Percentiles rank a stretch among this genome's conserved stretches.
Evolutionary conservation across 2,329 filamentous ascomycete species (phyloP).

Genomic region (Colletotrichum caudatum): DNA sequence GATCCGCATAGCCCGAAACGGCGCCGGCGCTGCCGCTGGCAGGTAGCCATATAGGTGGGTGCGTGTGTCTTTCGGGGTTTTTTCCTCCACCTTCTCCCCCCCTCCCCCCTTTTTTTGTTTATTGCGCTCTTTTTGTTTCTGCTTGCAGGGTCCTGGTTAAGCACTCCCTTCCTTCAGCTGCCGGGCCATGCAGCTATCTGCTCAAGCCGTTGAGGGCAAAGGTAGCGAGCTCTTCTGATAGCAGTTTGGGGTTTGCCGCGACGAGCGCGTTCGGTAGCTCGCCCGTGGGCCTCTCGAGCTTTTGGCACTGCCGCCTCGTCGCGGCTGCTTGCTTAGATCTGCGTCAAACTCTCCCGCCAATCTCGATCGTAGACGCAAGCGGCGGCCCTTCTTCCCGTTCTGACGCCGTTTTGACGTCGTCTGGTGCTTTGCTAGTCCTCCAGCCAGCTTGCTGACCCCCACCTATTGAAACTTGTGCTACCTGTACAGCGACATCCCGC

Average conservation of each 20-base stretch:
- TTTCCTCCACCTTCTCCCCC: neutral
- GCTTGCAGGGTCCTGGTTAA: too few species aligned
- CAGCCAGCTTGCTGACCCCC: neutral
- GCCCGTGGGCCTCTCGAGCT: neutral
- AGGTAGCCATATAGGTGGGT: neutral
- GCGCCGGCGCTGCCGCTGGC: conserved; percentile 8
- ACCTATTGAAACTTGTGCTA: neutral
- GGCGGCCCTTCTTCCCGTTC: neutral
- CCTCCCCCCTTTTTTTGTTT: neutral
- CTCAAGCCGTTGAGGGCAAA: neutral
- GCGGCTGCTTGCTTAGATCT: neutral
- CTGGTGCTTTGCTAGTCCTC: neutral
- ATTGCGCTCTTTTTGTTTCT: neutral
- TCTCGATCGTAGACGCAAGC: conserved; percentile 19
- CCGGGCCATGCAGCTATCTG: neutral
- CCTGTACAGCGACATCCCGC: neutral
- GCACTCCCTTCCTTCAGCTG: neutral
- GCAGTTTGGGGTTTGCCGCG: neutral
- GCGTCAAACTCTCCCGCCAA: neutral
- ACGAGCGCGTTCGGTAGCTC: neutral
- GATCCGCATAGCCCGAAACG: conserved; percentile 34
- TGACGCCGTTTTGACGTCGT: neutral
- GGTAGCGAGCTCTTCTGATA: neutral
- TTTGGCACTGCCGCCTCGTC: neutral
- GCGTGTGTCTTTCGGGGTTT: neutral